Base-by-base conservation (phyloP, 768 basidiomycete species). In the Rhodotorula taiwanensis region DNA sequence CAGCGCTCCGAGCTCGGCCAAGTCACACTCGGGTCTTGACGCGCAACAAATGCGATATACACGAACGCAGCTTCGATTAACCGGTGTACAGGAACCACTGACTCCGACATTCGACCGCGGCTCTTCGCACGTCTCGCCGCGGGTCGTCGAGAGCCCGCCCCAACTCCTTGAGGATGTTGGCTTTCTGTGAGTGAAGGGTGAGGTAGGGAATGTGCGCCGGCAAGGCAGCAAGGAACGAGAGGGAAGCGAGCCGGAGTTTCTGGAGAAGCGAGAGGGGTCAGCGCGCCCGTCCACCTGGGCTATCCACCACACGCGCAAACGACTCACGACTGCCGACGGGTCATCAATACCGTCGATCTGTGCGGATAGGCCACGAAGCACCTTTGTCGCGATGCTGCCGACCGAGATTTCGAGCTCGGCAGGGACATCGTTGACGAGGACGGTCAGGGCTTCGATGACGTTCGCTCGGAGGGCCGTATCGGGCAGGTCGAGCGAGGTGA, bases 131-230 rank as follows among this genome's bases (percentile, higher is more conserved):
- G 4, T 77, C 76, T 62, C 87, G 79, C 73, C 86, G 87, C n/a
- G 88, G 88, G 77, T 98, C 95, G 73, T 98, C 95, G 51, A 98
- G 76, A 7, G 81, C 83, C 64, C 80, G 83, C 0, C 81, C 85
- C 31, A 99, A 79, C 63, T 86, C 84, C 42, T 83, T 83, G 54
- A 97, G 75, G 28, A 95, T 87, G 0, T 73, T 77, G 4, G 82
- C 62, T 75, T 90, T 97, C 72, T 83, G 81, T 2, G 88, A 85
- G 72, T 94, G 90, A 43, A 99, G 79, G 18, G 86, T 77, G 67
- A 88, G 86, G 74, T 90, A 94, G 39, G 87, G 84, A 52, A 97
- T 82, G 39, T 84, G 80, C 44, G 79, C 80, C 0, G 95, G 91
- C 50, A 99, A 74, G 25, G 83, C 77, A 4, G 81, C 83, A 5